These are phyloP conservation scores for Plectosphaerella sp. DNA, from an alignment of 2,329 filamentous ascomycete genomes.

Conservation along the genomic window DNA sequence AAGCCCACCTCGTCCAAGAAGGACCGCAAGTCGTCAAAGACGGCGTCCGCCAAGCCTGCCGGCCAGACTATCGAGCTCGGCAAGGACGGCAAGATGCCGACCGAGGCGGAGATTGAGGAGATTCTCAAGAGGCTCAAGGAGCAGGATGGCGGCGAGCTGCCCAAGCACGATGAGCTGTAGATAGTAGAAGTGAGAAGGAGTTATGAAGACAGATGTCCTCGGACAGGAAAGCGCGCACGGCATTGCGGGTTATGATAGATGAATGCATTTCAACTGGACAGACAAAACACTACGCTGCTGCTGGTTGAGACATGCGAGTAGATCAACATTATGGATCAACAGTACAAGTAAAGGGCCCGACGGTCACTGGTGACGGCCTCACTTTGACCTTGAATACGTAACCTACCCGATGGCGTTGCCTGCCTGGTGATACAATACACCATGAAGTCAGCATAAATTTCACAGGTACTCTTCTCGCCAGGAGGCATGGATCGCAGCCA, in stretches of 20 bases:
- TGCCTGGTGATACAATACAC: too few species aligned
- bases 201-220: neutral
- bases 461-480: too few species aligned
- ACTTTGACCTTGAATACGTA: too few species aligned
- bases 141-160: constrained; percentile 20
- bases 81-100: constrained; percentile 22
- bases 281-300: constrained; percentile 6
- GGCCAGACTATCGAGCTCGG: constrained; percentile 34
- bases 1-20: constrained; percentile 40
- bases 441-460: too few species aligned
- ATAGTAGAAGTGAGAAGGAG: neutral
- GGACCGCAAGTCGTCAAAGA: constrained; percentile 31
- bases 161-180: constrained; percentile 31
- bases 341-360: too few species aligned
- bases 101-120: constrained; percentile 46
- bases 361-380: too few species aligned
- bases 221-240: neutral
- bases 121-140: constrained; percentile 34
- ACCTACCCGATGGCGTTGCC: too few species aligned
- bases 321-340: too few species aligned
- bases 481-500: too few species aligned
- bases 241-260: neutral
- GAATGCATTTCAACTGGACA: constrained; percentile 4
- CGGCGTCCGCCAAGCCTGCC: constrained; percentile 29
- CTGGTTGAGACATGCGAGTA: neutral